Base-by-base conservation (phyloP, 129 eudicot genomes). In the Tagetes patula region DNA sequence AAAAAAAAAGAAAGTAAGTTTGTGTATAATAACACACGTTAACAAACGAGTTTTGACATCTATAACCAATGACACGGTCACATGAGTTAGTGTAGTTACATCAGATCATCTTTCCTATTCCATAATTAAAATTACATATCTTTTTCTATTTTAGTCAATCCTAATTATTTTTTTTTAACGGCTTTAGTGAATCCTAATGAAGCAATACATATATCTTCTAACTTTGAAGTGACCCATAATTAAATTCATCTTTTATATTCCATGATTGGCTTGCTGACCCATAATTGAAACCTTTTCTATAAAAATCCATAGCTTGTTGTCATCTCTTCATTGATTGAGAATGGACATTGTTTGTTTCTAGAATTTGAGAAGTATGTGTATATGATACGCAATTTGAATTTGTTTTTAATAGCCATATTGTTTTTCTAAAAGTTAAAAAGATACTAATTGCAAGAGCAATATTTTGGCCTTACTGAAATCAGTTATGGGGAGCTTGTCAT, bases 261-360 rank as follows among this genome's bases (percentile, higher is more conserved):
- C 65, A 32, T 58, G 65, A 58, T 58, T 31, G 65, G 65, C 65
- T 58, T 58, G 40, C 65, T 58, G 40, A 58, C 40, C 65, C 65
- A 31, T 31, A 33, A 58, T 33, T 32, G 6, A 32, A 58, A 32
- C 10, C 65, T 58, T 58, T 58, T 58, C 65, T 33, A 32, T 58
- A 31, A 31, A 31, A 8, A 33, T 33, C 65, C 65, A 32, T 32
- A n/a, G 39, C 14, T 32, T 58, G 40, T 58, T 58, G 63, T 30
- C 63, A 32, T 58, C 20, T 58, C 39, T 31, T 9, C 38, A 32
- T 58, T 58, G 64, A 30, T 58, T 8, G 39, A 5, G 39, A 58
- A 50, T 13, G 61, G 36, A 6, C 10, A 27, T 54, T 14, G 61
- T 54, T 54, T 58, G 64, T 58, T 32, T 34, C 65, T 59, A 32